Base-by-base conservation (phyloP, 2,329 filamentous ascomycete genomes). In the Trichoderma endophyticum region DNA sequence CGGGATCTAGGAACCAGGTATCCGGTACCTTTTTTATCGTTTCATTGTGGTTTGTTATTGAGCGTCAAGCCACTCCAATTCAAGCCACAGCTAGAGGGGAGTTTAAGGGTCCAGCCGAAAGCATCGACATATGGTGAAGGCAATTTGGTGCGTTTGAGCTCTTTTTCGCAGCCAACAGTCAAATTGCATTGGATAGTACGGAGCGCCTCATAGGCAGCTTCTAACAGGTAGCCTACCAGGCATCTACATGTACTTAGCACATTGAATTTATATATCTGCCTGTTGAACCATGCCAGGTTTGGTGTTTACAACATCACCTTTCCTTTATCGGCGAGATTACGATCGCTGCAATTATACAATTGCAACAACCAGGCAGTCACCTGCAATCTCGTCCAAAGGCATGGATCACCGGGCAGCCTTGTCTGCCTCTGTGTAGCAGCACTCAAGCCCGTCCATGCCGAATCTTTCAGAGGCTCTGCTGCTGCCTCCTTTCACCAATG, bases 11-110 rank as follows among this genome's bases (percentile, higher is more conserved):
- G 24, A 26, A n/a, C 21, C 36, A 68, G 57, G 65, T 68, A 68
- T 59, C 36, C n/a, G 39, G 65, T 68, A 68, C 65, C 34, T 48
- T 48, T 48, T 48, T 15, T 9, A 21, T 48, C 43, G 24, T 43
- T 30, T 21, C 3, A n/a, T 67, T 18, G 7, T 26, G 18, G 18
- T 12, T 34, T 18, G 57, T 24, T 68, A 60, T 60, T 68, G 54
- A 60, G 34, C 54, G 57, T 26, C 65, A 68, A 68, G 65, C 65
- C 65, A 68, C 54, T 43, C 6, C 65, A 59, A 60, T 60, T 68
- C 56, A 68, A 68, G 65, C 65, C 65, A 68, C 65, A 68, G 34
- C 34, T 32, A n/a, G 28, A n/a, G 24, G 32, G 51, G 24, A 56
- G 30, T n/a, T 30, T 34, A 43, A 68, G 54, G 65, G 56, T 68